These are phyloP conservation scores for Torulaspora globosa DNA, from an alignment of 1,139 yeast genomes.

Conservation along the genomic window DNA sequence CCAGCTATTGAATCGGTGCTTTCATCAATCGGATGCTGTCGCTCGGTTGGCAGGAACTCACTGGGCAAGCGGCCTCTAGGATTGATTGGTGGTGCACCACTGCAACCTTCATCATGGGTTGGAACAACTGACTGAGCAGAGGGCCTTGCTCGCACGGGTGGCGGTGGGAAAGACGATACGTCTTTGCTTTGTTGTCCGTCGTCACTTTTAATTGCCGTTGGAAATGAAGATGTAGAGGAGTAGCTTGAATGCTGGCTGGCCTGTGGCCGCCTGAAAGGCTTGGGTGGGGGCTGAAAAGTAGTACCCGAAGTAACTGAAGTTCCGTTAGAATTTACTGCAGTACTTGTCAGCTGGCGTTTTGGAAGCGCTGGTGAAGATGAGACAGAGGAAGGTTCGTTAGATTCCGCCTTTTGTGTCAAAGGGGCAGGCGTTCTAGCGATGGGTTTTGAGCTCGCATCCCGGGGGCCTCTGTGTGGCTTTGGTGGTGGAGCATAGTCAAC, in stretches of 20 bases:
- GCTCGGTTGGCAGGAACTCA: background rate
- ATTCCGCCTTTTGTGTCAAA: background rate
- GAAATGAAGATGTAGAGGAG: background rate
- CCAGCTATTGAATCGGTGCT: background rate
- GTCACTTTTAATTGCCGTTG: background rate
- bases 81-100: background rate
- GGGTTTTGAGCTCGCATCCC: conserved; percentile 1
- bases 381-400: conserved; percentile 5
- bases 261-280: conserved; percentile 24
- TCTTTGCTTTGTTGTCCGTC: background rate
- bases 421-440: background rate
- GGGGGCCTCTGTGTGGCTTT: conserved; percentile 23
- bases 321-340: background rate
- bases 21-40: background rate
- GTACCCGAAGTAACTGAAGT: background rate
- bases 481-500: conserved; percentile 39
- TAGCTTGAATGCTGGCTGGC: background rate
- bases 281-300: conserved; percentile 28
- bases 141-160: conserved; percentile 21
- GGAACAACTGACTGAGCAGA: background rate
- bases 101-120: background rate
- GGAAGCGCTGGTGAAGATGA: conserved; percentile 13
- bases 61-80: conserved; percentile 10
- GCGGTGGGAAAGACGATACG: conserved; percentile 20
- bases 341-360: conserved; percentile 5